Conservation (phyloP, 768 basidiomycete species). For the Chalciporus pseudorubinellus region DNA sequence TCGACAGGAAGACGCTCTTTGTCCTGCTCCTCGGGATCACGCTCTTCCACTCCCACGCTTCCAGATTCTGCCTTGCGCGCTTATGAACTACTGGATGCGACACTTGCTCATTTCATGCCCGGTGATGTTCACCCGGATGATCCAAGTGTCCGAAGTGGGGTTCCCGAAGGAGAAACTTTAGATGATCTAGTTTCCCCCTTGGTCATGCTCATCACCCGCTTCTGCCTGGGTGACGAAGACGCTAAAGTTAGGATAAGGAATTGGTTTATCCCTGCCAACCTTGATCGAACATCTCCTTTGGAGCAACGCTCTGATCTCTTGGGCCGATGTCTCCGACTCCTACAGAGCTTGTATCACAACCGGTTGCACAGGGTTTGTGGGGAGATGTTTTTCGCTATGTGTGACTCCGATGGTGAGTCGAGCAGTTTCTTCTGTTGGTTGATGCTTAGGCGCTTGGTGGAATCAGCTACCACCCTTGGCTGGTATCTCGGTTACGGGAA, state of each 20-base stretch:
- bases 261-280: slow-evolving; percentile 69
- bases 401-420: slow-evolving; percentile 66
- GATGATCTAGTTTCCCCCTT: slow-evolving; percentile 82
- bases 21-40: slow-evolving; percentile 48
- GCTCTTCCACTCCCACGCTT: slow-evolving; percentile 26
- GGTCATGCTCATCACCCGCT: slow-evolving; percentile 67
- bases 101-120: slow-evolving; percentile 62
- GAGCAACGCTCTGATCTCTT: slow-evolving; percentile 72
- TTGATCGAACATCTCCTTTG: slow-evolving; percentile 78
- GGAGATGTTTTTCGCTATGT: slow-evolving; percentile 83
- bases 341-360: slow-evolving; percentile 70
- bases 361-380: slow-evolving; percentile 76
- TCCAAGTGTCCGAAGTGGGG: slow-evolving; percentile 47
- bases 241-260: slow-evolving; percentile 57
- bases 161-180: slow-evolving; percentile 47
- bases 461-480: slow-evolving; percentile 64
- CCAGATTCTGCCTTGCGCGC: slow-evolving; percentile 60
- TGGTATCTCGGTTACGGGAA: slow-evolving; percentile 91
- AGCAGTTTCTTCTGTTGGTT: not conserved
- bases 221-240: slow-evolving; percentile 63
- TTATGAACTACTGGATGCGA: slow-evolving; percentile 64
- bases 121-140: slow-evolving; percentile 65
- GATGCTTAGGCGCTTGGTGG: not conserved
- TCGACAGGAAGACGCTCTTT: slow-evolving; percentile 30
- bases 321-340: slow-evolving; percentile 76